These are phyloP conservation scores for Kwoniella europaea DNA, from an alignment of 768 basidiomycete species.

Conservation along the genomic window DNA sequence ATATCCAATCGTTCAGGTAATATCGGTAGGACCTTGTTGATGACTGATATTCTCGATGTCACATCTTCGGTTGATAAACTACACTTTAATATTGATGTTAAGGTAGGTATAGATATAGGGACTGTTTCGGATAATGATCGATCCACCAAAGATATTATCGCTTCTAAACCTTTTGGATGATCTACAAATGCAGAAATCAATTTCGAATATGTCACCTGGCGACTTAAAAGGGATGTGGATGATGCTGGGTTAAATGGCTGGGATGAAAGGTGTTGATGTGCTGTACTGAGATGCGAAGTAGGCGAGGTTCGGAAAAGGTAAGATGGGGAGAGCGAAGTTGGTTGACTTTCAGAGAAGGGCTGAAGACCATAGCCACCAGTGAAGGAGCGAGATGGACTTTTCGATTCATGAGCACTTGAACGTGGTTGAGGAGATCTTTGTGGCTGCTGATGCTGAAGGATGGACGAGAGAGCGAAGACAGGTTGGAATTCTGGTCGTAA, in stretches of 20 bases:
- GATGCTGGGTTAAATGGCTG: conserved; percentile 1
- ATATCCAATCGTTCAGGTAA: conserved; percentile 28
- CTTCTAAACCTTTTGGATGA: conserved; percentile 15
- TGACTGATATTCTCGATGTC: not conserved
- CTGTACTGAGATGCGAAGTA: conserved; percentile 9
- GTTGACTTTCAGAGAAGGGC: not conserved
- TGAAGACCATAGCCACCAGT: not conserved
- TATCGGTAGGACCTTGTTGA: conserved; percentile 24
- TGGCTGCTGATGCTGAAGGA: not conserved
- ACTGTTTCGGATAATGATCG: conserved; percentile 15
- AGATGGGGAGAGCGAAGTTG: not conserved
- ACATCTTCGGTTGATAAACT: conserved; percentile 4
- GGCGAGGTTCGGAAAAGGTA: conserved; percentile 7
- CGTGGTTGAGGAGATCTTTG: not conserved
- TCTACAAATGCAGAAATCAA: conserved; percentile 17
- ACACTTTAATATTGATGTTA: conserved; percentile 15
- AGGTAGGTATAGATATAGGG: conserved; percentile 18
- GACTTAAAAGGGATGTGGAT: not conserved
- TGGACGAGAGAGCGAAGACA: conserved; percentile 9
- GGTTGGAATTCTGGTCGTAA: conserved; percentile 16
- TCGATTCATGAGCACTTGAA: not conserved
- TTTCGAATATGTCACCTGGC: conserved; percentile 24
- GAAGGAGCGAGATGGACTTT: not conserved
- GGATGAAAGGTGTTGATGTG: conserved; percentile 11
- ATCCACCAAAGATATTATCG: conserved; percentile 9